Evolutionary conservation across 2,329 filamentous ascomycete genomes (phyloP).

Genomic region (Bipolaris zeicola): DNA sequence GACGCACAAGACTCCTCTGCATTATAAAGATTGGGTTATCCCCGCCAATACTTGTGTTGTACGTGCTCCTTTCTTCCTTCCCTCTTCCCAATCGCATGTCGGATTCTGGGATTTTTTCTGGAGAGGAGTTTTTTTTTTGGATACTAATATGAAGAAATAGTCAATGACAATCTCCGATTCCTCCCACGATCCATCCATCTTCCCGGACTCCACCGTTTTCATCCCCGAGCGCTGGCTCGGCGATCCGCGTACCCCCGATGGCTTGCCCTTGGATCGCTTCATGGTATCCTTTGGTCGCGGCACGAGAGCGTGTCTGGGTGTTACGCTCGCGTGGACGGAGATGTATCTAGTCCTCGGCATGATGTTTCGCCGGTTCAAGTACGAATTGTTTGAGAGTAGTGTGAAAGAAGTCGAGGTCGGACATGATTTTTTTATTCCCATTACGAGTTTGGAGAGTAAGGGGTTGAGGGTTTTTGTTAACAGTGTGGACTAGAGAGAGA

Average conservation of each 20-base stretch:
- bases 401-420: conserved; percentile 40
- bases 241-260: conserved; percentile 32
- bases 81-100: neutral
- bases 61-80: neutral
- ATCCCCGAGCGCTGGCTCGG: conserved; percentile 52
- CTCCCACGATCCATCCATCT: conserved; percentile 27
- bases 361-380: conserved; percentile 42
- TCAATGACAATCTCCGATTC: conserved; percentile 45
- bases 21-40: conserved; percentile 39
- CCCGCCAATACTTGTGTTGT: conserved; percentile 45
- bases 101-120: too few relatives aligned
- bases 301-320: conserved; percentile 50
- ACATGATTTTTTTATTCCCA: conserved; percentile 50
- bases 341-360: conserved; percentile 42
- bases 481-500: neutral
- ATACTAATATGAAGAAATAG: too few relatives aligned
- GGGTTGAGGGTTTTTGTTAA: conserved; percentile 44
- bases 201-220: conserved; percentile 44
- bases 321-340: conserved; percentile 47
- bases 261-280: conserved; percentile 47
- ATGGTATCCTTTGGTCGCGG: conserved; percentile 52
- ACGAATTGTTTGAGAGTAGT: conserved; percentile 38
- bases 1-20: conserved; percentile 28
- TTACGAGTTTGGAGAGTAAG: conserved; percentile 39
- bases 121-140: too few relatives aligned